Base-by-base conservation (phyloP, 352 stramenopile genomes). In the Phytophthora agathidicida region DNA sequence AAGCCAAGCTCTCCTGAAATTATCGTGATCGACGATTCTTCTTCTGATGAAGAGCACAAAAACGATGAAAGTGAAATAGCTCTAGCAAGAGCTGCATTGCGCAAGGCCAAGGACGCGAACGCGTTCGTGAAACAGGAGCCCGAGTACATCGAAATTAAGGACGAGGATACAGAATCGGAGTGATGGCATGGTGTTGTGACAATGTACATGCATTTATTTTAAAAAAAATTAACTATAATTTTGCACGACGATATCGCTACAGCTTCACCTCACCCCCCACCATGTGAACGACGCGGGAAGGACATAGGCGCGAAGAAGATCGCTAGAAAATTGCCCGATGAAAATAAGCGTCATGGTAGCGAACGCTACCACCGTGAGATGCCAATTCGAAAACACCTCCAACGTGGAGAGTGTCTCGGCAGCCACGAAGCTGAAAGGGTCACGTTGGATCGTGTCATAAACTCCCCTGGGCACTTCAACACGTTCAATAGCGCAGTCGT, bases 381-480 rank as follows among this genome's bases (percentile, higher is more conserved):
- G 80, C 83, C 82, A 92, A 53, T 83, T 80, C 20, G 86, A 92
- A 64, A 92, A 93, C n/a, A 85, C 83, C 23, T 93, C 82, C 20
- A 93, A 64, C 35, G 83, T 88, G 44, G 82, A 91, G 37, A 96
- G 69, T 42, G 85, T 93, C 65, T 94, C 86, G 33, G 84, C 83
- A 35, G 86, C 86, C 24, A 96, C 84, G 44, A 96, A 93, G 60
- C 86, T 96, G 57, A 96, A 86, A 45, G 86, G 86, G 38, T 96
- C 86, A n/a, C 77, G 75, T 51, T 96, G 86, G 31, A 96, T 86
- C 53, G 82, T 93, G 35, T 75, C 65, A 60, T 93, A 96, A 45
- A 93, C 65, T n/a, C 63, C 69, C 14, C 71, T 61, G 0, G 86
- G 86, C 0, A 96, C 85, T 36, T 81, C 61, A 19, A 94, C 74